Percentiles rank a stretch among this genome's conserved stretches.
phyloP scores from a whole-genome alignment of 2,329 filamentous ascomycete genomes.

The Fusarium ramigenum region DNA sequence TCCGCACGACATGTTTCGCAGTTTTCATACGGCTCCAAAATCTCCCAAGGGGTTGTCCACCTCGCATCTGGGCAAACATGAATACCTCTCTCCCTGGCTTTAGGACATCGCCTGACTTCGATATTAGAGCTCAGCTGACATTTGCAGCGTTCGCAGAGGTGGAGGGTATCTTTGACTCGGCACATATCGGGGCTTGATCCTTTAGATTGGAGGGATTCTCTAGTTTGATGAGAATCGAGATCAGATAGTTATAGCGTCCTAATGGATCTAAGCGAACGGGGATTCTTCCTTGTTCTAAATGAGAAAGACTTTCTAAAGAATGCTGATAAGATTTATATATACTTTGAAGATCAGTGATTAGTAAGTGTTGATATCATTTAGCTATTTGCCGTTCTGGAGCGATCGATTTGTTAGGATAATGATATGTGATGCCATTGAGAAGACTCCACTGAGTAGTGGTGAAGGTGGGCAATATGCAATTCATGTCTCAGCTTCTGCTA shows the following conservation, averaged over 20 bases:
- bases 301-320: accelerated
- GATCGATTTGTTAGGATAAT: too few species aligned
- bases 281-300: accelerated
- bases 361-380: accelerated
- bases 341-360: not conserved
- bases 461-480: accelerated
- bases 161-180: not conserved
- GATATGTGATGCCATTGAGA: too few species aligned
- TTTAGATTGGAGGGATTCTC: not conserved
- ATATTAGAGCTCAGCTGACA: not conserved
- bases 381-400: accelerated
- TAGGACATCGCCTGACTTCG: not conserved
- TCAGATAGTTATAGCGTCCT: not conserved
- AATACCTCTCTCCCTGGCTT: not conserved
- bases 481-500: not conserved
- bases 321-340: not conserved
- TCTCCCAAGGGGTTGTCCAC: not conserved
- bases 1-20: not conserved
- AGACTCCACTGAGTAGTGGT: not conserved
- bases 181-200: not conserved
- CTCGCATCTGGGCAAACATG: not conserved
- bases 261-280: too few species aligned
- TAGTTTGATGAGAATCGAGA: accelerated
- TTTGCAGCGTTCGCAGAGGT: not conserved
- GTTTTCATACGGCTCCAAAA: not conserved